Evolutionary conservation across 345 rosid genomes (phyloP).

Genomic region (Noccaea caerulescens): DNA sequence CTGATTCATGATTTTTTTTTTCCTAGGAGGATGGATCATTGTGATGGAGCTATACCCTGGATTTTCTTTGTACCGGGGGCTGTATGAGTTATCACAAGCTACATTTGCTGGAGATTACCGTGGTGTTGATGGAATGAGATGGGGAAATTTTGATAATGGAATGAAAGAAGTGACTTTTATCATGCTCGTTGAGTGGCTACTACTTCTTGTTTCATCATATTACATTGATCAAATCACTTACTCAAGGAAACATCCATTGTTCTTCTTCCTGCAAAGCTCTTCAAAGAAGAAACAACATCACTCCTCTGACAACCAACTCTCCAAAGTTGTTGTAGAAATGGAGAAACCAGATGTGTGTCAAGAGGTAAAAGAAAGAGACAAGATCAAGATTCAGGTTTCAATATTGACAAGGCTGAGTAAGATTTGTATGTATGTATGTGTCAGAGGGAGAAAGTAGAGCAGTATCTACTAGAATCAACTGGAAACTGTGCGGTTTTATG

Average conservation of each 20-base stretch:
- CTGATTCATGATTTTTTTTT: background rate
- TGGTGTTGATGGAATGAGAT: constrained; percentile 75
- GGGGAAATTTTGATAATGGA: constrained; percentile 72
- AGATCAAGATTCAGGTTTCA: constrained; percentile 6
- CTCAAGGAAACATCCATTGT: constrained; percentile 63
- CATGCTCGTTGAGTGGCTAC: constrained; percentile 79
- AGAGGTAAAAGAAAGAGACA: constrained; percentile 63
- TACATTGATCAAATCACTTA: constrained; percentile 70
- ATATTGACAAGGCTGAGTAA: constrained; percentile 10
- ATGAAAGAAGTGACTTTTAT: constrained; percentile 70
- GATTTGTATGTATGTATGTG: constrained; percentile 11
- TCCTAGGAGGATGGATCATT: constrained; percentile 67
- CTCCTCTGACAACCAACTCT: constrained; percentile 54
- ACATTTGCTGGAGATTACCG: constrained; percentile 55
- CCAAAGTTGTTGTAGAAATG: constrained; percentile 72
- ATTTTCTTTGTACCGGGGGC: constrained; percentile 81
- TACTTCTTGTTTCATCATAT: constrained; percentile 65
- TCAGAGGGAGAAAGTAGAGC: constrained; percentile 88
- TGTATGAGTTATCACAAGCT: constrained; percentile 78
- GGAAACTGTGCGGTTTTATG: constrained; percentile 62
- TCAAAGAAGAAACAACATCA: constrained; percentile 47
- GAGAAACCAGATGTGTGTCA: constrained; percentile 83
- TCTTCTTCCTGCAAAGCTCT: constrained; percentile 54
- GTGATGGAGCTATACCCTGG: constrained; percentile 91
- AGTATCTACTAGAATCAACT: constrained; percentile 60